Base-by-base conservation (phyloP, 371 early-diverging fungal species). In the Parasitella parasitica region DNA sequence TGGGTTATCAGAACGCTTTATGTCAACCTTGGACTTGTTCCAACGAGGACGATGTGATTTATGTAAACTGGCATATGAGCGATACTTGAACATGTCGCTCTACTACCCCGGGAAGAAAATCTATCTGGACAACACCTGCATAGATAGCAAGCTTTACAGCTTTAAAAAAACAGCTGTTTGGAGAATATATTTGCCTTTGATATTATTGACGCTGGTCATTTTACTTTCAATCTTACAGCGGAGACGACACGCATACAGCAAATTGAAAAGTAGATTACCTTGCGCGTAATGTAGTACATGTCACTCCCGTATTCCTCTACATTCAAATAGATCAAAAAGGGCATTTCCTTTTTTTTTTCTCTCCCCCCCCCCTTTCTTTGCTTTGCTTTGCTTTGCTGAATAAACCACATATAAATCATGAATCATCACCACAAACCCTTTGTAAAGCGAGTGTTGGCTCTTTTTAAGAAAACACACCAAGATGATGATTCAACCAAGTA, bases 401-500 rank as follows among this genome's bases (percentile, higher is more conserved):
- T 34, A 27, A 30, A 32, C 7, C 16, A 32, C 11, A 1, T 11
- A 32, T 32, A 32, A 6, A 32, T 20, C 3, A 57, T 57, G 57
- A 51, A 54, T 30, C 53, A 60, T 13, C 48, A 60, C 16, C 52
- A 63, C 20, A 69, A 69, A 28, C 71, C 71, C 9, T 61, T 72
- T 57, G 64, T 76, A 16, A 72, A 73, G 61, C 64, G 64, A 52
- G 58, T 78, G 12, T 55, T 78, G 32, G 66, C 67, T n/a, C 63
- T 78, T 20, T 75, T 78, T 55, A 75, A 78, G 57, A 78, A 75
- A 65, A 68, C 69, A 1, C 73, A 73, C 16, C 71, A 75, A 28
- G 64, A 66, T n/a, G 64, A 63, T n/a, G 55, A 64, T 5, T 41
- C 67, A 4, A 60, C 73, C 8, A 50, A 67, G 8, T 78, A 78